Evolutionary conservation across 2,329 filamentous ascomycete genomes (phyloP), one percentile per base, ranked within the genome.

Genomic region (Ceratocystis cacaofunesta): DNA sequence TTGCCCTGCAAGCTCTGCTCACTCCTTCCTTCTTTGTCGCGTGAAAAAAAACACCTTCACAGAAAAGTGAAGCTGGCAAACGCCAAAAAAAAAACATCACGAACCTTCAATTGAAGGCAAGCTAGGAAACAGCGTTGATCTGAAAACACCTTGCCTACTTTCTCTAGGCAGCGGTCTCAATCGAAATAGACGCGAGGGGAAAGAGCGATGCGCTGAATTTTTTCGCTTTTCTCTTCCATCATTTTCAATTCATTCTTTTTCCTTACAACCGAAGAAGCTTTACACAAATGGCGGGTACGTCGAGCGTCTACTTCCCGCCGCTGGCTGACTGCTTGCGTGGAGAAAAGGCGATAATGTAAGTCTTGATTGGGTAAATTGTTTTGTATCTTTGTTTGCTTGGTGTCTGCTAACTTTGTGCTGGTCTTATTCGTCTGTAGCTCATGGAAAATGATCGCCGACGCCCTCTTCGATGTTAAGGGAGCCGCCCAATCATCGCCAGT

Each of bases 281-380:
- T n/a, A 58, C 30, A 19, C 60, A 60, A 60, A 91, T 90, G 87
- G 87, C 85, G 78, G 81, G 85, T 76, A 78, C 83, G 73, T 81
- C 83, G 72, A 86, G 88, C 77, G 80, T 82, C 74, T 94, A 92
- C 78, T 88, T 95, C 72, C 90, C 92, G 73, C 85, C 90, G 73
- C 81, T 96, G 76, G 88, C 90, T 76, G 85, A 88, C 74, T 95
- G 90, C 77, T 82, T 97, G 72, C 86, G 84, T 71, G 89, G 90
- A 77, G 86, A 92, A 75, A 83, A 83, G 72, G 82, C 87, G 73
- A 80, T 96, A 72, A 82, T 96, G 88, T 95, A 81, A 74, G 86
- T 80, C 69, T 62, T n/a, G 36, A 22, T 28, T 46, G 65, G 58
- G 32, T 28, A 2, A 3, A 52, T 22, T 52, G 5, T 25, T 12